Evolutionary conservation across 225 moss, liverwort and hornwort genomes (phyloP).

Genomic region (Sphagnum tenellum): DNA sequence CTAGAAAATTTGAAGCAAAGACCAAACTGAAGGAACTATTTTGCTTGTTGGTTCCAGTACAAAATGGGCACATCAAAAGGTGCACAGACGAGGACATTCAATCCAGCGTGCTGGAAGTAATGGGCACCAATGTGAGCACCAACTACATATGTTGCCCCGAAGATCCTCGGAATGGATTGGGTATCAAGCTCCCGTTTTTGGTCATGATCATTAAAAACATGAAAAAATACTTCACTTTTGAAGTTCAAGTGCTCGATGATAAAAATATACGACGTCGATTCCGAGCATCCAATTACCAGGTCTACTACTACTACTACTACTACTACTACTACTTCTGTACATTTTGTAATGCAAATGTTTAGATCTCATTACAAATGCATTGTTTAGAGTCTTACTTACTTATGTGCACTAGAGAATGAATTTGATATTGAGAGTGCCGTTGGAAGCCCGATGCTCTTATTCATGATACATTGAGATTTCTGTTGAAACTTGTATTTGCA

Average conservation of each 20-base stretch:
- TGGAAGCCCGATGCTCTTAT: too few species aligned
- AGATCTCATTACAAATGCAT: too few species aligned
- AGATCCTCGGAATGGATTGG: constrained; percentile 62
- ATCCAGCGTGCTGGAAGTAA: constrained; percentile 86
- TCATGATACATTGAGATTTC: too few species aligned
- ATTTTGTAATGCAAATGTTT: too few species aligned
- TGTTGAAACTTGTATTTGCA: too few species aligned
- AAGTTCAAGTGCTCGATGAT: constrained; percentile 90
- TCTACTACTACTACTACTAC: too few species aligned
- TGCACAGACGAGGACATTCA: constrained; percentile 91
- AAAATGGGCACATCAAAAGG: constrained; percentile 88
- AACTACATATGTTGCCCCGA: constrained; percentile 72
- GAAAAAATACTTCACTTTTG: constrained; percentile 86
- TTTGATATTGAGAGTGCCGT: too few species aligned
- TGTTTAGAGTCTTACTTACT: neutral
- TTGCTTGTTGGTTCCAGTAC: constrained; percentile 28
- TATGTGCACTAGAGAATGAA: neutral
- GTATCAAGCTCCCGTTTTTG: constrained; percentile 74
- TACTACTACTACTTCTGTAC: too few species aligned
- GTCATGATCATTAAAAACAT: constrained; percentile 95
- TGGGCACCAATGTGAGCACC: constrained; percentile 91
- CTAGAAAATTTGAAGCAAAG: too few species aligned
- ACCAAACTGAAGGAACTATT: neutral
- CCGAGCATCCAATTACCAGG: constrained; percentile 95
- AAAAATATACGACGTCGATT: constrained; percentile 73